Conservation (phyloP, 176 grass and related monocot genomes). For the Paspalum vaginatum region DNA sequence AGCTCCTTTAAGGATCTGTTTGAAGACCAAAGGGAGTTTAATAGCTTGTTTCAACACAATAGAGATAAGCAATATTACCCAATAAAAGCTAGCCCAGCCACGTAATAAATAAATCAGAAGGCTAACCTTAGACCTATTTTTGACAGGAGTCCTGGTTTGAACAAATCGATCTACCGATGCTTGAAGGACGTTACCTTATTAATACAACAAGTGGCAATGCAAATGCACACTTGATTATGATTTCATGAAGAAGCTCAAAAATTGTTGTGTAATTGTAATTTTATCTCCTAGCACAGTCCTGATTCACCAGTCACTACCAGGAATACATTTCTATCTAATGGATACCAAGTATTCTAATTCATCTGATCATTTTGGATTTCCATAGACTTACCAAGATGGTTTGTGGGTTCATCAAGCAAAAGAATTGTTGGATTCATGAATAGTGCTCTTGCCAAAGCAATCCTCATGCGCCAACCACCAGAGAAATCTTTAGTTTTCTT, state of each 20-base stretch:
- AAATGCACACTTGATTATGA: background rate
- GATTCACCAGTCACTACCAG: background rate
- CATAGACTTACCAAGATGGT: slow-evolving; percentile 77
- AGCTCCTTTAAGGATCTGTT: background rate
- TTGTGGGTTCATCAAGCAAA: slow-evolving; percentile 90
- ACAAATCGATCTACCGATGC: background rate
- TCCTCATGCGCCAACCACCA: slow-evolving; percentile 96
- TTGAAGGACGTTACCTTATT: background rate
- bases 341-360: background rate
- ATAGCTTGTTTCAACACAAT: background rate
- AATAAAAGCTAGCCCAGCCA: background rate
- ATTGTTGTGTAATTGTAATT: background rate
- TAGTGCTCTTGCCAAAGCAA: slow-evolving; percentile 88
- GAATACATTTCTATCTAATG: background rate
- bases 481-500: slow-evolving; percentile 96
- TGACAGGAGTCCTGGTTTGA: too few relatives aligned
- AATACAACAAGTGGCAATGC: background rate
- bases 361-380: background rate
- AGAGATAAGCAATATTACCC: background rate
- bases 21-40: background rate
- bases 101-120: background rate
- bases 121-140: background rate
- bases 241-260: background rate
- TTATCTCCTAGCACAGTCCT: background rate
- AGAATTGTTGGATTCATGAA: slow-evolving; percentile 98